Evolutionary conservation across 257 asterid genomes (phyloP).

Genomic region (Solanum medicagineum): DNA sequence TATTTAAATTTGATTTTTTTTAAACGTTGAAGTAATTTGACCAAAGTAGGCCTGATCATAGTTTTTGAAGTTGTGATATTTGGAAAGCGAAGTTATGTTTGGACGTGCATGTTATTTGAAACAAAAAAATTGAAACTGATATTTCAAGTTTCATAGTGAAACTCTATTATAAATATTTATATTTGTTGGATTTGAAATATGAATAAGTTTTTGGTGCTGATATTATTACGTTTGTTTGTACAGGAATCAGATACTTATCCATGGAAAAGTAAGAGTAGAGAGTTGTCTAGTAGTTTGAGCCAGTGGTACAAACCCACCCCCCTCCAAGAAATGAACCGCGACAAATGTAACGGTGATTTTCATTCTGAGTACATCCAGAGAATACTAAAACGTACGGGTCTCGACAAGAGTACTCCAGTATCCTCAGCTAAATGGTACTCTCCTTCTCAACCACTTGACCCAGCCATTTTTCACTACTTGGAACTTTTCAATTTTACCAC

Average conservation of each 20-base stretch:
- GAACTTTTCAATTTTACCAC: constrained; percentile 38
- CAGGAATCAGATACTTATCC: constrained; percentile 47
- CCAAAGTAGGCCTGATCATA: no score
- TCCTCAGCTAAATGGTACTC: constrained; percentile 45
- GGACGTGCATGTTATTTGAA: not conserved
- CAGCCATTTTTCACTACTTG: constrained; percentile 61
- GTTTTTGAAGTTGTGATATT: not conserved
- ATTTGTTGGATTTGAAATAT: not conserved
- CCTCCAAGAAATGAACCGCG: constrained; percentile 18
- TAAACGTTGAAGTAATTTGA: no score
- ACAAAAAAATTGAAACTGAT: no score
- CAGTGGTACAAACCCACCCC: constrained; percentile 32
- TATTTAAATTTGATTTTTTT: not conserved
- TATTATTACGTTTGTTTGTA: constrained; percentile 3
- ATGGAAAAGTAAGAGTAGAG: constrained; percentile 43
- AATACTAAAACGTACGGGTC: constrained; percentile 55
- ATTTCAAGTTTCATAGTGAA: no score
- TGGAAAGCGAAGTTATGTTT: no score
- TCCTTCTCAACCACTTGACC: constrained; percentile 61
- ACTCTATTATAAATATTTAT: no score
- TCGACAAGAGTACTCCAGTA: constrained; percentile 19
- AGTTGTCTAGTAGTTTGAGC: constrained; percentile 54
- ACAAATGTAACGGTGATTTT: constrained; percentile 15
- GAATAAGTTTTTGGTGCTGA: not conserved
- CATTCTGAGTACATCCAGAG: constrained; percentile 31